Evolutionary conservation across 352 stramenopile species (phyloP), one percentile per base, ranked within the genome.

Genomic region (Phytophthora hybrid): DNA sequence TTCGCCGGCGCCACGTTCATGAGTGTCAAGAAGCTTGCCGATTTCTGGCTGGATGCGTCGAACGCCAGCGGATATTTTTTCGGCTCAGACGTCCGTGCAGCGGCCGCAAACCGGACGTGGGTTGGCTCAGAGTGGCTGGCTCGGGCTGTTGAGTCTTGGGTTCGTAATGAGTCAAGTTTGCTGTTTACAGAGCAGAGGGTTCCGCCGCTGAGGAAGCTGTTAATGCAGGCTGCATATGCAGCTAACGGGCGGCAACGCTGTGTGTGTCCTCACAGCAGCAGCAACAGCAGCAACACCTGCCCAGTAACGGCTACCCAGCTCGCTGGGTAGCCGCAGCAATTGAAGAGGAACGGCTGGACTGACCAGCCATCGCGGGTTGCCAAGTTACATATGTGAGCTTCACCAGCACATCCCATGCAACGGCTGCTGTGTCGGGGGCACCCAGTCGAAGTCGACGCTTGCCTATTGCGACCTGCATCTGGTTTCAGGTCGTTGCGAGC

Each of bases 161-260:
- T 44, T n/a, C 31, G 21, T 26, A 19, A 51, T 16, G 59, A 69
- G 59, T 61, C 49, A 41, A 69, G 10, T 57, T 44, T 58, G 39
- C 49, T 62, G 66, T 57, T 73, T 62, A 63, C 66, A 60, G 52
- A 7, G 23, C 47, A 19, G 56, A 46, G 61, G n/a, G 14, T 52
- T 53, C 21, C 21, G 21, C 39, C 34, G 56, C 56, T 52, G 34
- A n/a, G n/a, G n/a, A 18, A 54, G 9, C n/a, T 7, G 47, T 29
- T n/a, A 52, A 23, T 16, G 44, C 44, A n/a, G 18, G 18, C 44
- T 52, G 16, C 8, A 14, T 14, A 4, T 16, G 0, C 44, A n/a
- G 5, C n/a, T 13, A 19, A 23, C 2, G 3, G 44, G 44, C 44
- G 7, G 41, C 41, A 51, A 51, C 14, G 18, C 41, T 44, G 41